Conservation (phyloP, 805 yeast species). For the Metschnikowia baotianmanensis region DNA sequence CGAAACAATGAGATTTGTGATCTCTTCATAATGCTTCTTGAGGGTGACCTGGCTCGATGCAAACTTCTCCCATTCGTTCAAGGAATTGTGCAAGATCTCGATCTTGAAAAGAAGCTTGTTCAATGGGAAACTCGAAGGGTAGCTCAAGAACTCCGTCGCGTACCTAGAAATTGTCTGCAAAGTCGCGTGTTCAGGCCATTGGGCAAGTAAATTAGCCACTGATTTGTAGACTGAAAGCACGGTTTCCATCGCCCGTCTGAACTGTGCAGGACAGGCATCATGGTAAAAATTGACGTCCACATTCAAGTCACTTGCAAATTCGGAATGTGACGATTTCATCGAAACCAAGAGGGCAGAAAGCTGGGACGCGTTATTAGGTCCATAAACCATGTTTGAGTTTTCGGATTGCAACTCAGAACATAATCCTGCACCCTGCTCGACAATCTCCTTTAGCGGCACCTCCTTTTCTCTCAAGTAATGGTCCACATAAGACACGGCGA, state of each 20-base stretch:
- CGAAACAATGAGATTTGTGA: conserved; percentile 70
- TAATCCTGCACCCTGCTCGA: conserved; percentile 15
- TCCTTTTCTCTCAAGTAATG: conserved; percentile 31
- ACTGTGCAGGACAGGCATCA: conserved; percentile 59
- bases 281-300: conserved; percentile 55
- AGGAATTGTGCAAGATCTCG: conserved; percentile 79
- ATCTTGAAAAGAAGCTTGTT: conserved; percentile 75
- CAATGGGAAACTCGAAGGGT: conserved; percentile 66
- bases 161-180: conserved; percentile 63
- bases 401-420: conserved; percentile 14
- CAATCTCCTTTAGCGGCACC: conserved; percentile 9
- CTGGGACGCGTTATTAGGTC: conserved; percentile 22
- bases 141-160: conserved; percentile 61
- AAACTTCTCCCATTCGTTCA: conserved; percentile 92
- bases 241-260: conserved; percentile 54
- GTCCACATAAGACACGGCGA: conserved; percentile 50
- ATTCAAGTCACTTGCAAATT: conserved; percentile 17
- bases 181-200: conserved; percentile 97
- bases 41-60: conserved; percentile 78
- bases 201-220: conserved; percentile 47
- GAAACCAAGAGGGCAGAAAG: conserved; percentile 21
- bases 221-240: conserved; percentile 29
- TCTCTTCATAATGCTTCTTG: conserved; percentile 48
- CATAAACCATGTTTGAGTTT: conserved; percentile 10
- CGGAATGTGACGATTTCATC: conserved; percentile 20